phyloP scores from a whole-genome alignment of 2,329 filamentous ascomycete species.

The Beauveria scarabaeidicola region DNA sequence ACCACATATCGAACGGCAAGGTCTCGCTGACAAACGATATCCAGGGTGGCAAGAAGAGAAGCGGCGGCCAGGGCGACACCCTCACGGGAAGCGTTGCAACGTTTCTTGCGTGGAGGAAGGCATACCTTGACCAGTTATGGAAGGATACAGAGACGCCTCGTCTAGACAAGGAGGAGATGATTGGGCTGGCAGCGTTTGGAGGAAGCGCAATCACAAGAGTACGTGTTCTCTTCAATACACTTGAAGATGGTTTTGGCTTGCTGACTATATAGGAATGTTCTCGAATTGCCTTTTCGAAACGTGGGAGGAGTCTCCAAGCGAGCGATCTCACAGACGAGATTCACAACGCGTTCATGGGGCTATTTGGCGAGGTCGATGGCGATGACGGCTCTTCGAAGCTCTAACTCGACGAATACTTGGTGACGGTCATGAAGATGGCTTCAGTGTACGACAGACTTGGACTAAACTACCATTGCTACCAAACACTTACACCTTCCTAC shows the following conservation, averaged over 20 bases:
- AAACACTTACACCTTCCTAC: background rate
- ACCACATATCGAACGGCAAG: conserved; percentile 75
- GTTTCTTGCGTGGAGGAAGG: conserved; percentile 77
- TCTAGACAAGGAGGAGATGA: conserved; percentile 47
- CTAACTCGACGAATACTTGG: conserved; percentile 14
- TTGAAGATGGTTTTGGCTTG: conserved; percentile 3
- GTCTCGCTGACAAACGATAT: conserved; percentile 70
- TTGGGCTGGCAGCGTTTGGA: conserved; percentile 75
- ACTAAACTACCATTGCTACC: too few relatives aligned
- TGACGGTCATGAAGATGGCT: too few relatives aligned
- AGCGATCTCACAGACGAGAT: conserved; percentile 90
- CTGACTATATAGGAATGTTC: conserved; percentile 59
- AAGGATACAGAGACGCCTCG: conserved; percentile 39
- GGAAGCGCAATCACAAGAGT: conserved; percentile 81
- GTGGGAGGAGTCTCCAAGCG: conserved; percentile 81
- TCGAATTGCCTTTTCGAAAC: conserved; percentile 74
- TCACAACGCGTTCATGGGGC: conserved; percentile 66
- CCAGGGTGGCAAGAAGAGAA: conserved; percentile 76
- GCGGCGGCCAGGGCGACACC: conserved; percentile 92
- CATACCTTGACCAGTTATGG: conserved; percentile 81
- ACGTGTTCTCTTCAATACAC: conserved; percentile 21
- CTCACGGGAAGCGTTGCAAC: conserved; percentile 85
- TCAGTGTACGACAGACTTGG: background rate
- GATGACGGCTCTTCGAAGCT: conserved; percentile 28
- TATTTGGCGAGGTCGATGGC: conserved; percentile 64